phyloP scores from a whole-genome alignment of 2,329 filamentous ascomycete species.

The Ceratocystis destructans region DNA sequence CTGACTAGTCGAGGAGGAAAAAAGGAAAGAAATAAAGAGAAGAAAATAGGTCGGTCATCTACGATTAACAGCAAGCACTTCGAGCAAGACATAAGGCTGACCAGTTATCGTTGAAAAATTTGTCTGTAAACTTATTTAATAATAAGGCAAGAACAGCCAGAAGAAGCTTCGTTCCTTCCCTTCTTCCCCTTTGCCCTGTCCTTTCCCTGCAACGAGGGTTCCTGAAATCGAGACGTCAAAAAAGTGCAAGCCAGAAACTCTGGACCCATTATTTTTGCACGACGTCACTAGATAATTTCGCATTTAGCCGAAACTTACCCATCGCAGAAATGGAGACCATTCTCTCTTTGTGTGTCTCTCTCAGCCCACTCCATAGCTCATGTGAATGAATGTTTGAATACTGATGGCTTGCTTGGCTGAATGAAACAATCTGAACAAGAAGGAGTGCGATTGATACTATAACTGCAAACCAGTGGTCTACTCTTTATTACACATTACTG shows the following conservation, averaged over 20 bases:
- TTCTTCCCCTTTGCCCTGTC: not conserved
- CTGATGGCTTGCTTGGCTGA: too few species aligned
- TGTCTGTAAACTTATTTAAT: not conserved
- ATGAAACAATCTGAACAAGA: not conserved
- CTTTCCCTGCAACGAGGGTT: not conserved
- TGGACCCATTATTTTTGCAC: conserved; percentile 7
- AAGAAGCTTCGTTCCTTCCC: not conserved
- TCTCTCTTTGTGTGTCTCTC: not conserved
- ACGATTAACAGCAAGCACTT: not conserved
- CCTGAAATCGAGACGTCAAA: conserved; percentile 4
- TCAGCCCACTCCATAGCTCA: not conserved
- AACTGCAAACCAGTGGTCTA: not conserved
- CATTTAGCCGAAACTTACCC: conserved; percentile 9
- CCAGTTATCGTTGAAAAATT: not conserved
- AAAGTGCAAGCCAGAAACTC: not conserved
- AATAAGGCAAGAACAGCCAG: not conserved
- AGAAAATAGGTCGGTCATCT: too few species aligned
- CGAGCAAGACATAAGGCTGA: not conserved
- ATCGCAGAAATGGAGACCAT: not conserved
- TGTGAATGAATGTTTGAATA: too few species aligned
- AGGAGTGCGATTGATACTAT: not conserved
- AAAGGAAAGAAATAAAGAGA: not conserved
- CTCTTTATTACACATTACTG: not conserved
- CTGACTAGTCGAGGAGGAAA: not conserved
- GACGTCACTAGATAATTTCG: conserved; percentile 5